Evolutionary conservation across 495 filamentous ascomycete species (phyloP).

Genomic region (Aspergillus egyptiacus): DNA sequence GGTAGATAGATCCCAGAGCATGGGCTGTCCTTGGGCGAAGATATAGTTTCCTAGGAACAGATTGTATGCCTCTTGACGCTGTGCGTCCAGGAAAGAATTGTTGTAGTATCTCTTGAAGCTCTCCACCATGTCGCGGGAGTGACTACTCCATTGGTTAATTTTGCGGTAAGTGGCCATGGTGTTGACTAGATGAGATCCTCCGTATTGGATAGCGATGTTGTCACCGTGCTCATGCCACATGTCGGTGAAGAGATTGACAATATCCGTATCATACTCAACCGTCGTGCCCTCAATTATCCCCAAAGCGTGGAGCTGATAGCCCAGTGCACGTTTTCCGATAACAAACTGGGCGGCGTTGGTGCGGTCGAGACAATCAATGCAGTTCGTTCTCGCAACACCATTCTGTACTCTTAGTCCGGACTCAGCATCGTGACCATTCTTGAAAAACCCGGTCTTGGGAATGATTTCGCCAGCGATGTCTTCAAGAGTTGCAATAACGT

Average conservation of each 20-base stretch:
- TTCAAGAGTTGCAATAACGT: constrained; percentile 90
- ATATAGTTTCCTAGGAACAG: constrained; percentile 97
- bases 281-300: constrained; percentile 74
- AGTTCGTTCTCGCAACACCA: constrained; percentile 91
- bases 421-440: constrained; percentile 68
- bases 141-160: constrained; percentile 97
- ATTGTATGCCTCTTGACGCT: constrained; percentile 96
- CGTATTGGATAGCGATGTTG: constrained; percentile 95
- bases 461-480: constrained; percentile 81
- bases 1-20: constrained; percentile 94
- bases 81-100: constrained; percentile 94
- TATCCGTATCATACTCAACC: constrained; percentile 90
- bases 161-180: constrained; percentile 99
- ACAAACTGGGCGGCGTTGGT: constrained; percentile 98
- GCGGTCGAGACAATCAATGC: constrained; percentile 93
- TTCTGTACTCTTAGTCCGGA: constrained; percentile 72
- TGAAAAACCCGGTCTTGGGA: constrained; percentile 84
- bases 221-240: constrained; percentile 97
- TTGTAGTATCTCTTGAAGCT: constrained; percentile 99
- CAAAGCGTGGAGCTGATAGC: constrained; percentile 86
- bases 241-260: constrained; percentile 90
- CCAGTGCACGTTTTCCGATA: constrained; percentile 91
- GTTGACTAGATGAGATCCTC: constrained; percentile 94
- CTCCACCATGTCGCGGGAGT: constrained; percentile 97
- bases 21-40: constrained; percentile 81